Evolutionary conservation across 2,329 filamentous ascomycete species (phyloP), one percentile per base, ranked within the genome.

Genomic region (Trichophyton mentagrophytes): DNA sequence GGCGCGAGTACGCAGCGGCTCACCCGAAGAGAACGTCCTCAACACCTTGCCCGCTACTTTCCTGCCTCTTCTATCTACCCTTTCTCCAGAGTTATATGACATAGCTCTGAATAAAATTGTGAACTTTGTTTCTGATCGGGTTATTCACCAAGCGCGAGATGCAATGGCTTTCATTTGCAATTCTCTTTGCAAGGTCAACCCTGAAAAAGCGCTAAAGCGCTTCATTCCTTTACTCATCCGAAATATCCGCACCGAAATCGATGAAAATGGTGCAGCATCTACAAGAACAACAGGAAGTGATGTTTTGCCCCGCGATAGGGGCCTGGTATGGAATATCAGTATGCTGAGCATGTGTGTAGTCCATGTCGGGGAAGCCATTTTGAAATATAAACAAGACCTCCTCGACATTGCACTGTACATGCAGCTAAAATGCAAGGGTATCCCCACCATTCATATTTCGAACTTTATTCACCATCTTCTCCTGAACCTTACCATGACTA

Each of bases 101-200:
- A 83, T 93, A 70, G 90, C 89, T 0, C 77, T 99, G 58, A 88
- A 95, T 63, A 97, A 97, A 78, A 85, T 99, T 67, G 88, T 90
- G 1, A 84, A 89, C 36, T 99, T 99, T 71, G 88, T 96, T 27
- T 86, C 88, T 1, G 89, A 89, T 64, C 93, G 97, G 75, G 93
- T 99, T 57, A 92, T 99, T 17, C 91, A 99, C 68, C 93, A 97
- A 74, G 92, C 93, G 59, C 82, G 92, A 65, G 93, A 99, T 78
- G 92, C 93, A 6, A 96, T 99, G 88, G 93, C 95, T 1, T 99
- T 96, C 81, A 97, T 97, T 60, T 89, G 92, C 75, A 97, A 96
- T 73, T 89, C 90, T 0, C 80, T 99, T 25, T 96, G 93, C 80
- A 97, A 97, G 75, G 90, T 95, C 66, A 89, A 95, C 67, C 91